These are phyloP conservation scores for Pseudogymnoascus sp. DNA, from an alignment of 2,329 filamentous ascomycete species.

Conservation along the genomic window DNA sequence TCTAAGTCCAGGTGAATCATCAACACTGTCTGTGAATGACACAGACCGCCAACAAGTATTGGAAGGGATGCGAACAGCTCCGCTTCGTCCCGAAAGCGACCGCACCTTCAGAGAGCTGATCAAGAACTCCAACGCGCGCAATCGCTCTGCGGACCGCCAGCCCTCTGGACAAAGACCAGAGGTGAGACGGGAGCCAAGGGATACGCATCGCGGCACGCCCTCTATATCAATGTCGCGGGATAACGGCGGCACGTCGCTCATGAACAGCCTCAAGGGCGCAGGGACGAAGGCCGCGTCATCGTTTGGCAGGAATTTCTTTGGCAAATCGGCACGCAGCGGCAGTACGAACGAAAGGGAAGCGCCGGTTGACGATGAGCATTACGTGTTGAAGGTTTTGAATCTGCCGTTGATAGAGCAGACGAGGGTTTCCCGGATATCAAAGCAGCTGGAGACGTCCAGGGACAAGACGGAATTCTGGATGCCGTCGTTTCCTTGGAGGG, in stretches of 20 bases:
- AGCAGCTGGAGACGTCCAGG: constrained; percentile 73
- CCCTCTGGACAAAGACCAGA: constrained; percentile 34
- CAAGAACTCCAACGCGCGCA: constrained; percentile 50
- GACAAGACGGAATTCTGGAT: constrained; percentile 99
- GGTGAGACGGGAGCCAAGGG: constrained; percentile 30
- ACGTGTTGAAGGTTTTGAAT: constrained; percentile 77
- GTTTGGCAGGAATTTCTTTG: constrained; percentile 73
- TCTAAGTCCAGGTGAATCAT: constrained; percentile 19
- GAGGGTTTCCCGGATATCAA: constrained; percentile 82
- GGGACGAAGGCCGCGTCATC: constrained; percentile 70
- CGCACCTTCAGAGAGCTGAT: constrained; percentile 61
- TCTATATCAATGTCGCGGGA: constrained; percentile 44
- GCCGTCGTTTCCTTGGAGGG: constrained; percentile 90
- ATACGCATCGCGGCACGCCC: constrained; percentile 38
- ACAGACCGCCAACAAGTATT: constrained; percentile 29
- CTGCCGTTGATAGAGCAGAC: constrained; percentile 81
- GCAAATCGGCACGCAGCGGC: constrained; percentile 62
- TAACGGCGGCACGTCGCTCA: constrained; percentile 52
- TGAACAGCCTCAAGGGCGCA: constrained; percentile 64
- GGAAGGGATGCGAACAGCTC: constrained; percentile 43
- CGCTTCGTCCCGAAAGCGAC: constrained; percentile 49
- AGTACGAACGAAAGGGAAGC: constrained; percentile 62
- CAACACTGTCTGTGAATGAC: constrained; percentile 16
- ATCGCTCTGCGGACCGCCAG: constrained; percentile 63
- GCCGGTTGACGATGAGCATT: constrained; percentile 69